phyloP scores from a whole-genome alignment of 306 rosid genomes.

The Sophora flavescens region DNA sequence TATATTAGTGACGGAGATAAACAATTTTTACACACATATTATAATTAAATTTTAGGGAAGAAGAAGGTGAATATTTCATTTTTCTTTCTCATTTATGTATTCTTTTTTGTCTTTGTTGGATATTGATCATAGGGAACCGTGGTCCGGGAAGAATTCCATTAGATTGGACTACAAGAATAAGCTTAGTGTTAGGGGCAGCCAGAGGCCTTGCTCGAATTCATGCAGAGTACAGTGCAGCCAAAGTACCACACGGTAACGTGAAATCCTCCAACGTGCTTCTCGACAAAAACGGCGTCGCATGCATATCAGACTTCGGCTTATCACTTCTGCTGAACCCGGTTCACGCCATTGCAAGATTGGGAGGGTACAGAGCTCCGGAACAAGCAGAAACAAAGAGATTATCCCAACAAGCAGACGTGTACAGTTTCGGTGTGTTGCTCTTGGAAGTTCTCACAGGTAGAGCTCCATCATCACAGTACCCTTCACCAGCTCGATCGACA shows the following conservation, averaged over 20 bases:
- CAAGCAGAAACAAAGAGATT: constrained; percentile 79
- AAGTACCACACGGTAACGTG: constrained; percentile 91
- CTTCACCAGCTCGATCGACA: constrained; percentile 59
- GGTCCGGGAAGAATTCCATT: constrained; percentile 97
- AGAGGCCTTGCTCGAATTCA: constrained; percentile 88
- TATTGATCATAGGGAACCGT: constrained; percentile 75
- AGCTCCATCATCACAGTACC: constrained; percentile 78
- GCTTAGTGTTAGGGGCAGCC: constrained; percentile 90
- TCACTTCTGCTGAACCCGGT: constrained; percentile 84
- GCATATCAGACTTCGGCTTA: constrained; percentile 91
- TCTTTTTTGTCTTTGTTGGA: background rate
- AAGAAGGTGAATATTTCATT: background rate
- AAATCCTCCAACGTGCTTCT: constrained; percentile 93
- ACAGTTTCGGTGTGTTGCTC: constrained; percentile 84
- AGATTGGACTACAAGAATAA: constrained; percentile 99
- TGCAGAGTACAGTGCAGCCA: constrained; percentile 70
- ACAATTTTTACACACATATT: too few species aligned
- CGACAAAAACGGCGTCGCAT: constrained; percentile 91
- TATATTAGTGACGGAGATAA: too few species aligned
- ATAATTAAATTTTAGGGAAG: too few species aligned
- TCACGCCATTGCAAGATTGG: constrained; percentile 92
- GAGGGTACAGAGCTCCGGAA: constrained; percentile 94
- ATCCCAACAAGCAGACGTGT: constrained; percentile 89
- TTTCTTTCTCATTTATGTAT: background rate
- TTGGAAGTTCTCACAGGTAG: constrained; percentile 88